phyloP scores from a whole-genome alignment of 495 filamentous ascomycete species.

The Penicillium subrubescens region DNA sequence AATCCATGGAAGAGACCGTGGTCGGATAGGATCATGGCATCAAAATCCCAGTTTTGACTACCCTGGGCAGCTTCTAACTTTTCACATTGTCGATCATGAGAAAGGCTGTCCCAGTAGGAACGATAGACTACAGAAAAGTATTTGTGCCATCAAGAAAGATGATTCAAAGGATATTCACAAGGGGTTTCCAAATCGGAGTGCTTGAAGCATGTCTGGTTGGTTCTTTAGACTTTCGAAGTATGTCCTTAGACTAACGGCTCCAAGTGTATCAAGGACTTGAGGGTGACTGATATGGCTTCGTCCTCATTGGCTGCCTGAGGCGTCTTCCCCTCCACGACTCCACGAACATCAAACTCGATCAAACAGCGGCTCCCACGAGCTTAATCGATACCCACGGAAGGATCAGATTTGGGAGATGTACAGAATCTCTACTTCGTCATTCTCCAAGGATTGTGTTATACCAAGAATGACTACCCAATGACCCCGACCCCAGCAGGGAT shows the following conservation, averaged over 20 bases:
- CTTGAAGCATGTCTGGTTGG: too few species aligned
- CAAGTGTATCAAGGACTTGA: neutral
- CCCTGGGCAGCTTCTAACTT: neutral
- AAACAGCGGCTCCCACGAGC: neutral
- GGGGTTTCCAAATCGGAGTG: too few species aligned
- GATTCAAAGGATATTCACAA: too few species aligned
- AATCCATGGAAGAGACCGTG: neutral
- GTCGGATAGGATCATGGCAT: neutral
- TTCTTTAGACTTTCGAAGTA: too few species aligned
- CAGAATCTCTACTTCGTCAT: neutral
- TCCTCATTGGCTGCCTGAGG: conserved; percentile 19
- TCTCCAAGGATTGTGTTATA: neutral
- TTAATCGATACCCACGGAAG: neutral
- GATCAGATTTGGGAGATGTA: neutral
- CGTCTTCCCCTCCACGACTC: conserved; percentile 8
- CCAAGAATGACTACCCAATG: neutral
- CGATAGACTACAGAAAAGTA: too few species aligned
- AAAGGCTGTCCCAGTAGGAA: neutral
- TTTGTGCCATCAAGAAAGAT: too few species aligned
- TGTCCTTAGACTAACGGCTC: neutral
- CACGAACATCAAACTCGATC: neutral
- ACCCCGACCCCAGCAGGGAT: neutral
- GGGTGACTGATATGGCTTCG: conserved; percentile 17
- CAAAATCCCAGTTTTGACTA: neutral
- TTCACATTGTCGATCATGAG: neutral